Evolutionary conservation across 768 basidiomycete genomes (phyloP).

Genomic region (Terana coerulea): DNA sequence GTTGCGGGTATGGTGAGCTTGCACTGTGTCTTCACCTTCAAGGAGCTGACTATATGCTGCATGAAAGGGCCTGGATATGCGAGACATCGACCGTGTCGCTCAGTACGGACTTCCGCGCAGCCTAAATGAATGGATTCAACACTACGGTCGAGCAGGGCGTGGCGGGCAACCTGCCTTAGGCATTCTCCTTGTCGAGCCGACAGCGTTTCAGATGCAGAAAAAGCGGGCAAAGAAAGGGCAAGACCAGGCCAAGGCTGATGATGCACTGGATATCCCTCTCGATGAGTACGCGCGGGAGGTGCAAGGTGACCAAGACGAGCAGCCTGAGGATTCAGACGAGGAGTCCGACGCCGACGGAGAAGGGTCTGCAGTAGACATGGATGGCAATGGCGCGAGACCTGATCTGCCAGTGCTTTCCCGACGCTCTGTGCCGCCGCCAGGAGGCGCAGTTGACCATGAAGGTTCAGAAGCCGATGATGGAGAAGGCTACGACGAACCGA

Average conservation of each 20-base stretch:
- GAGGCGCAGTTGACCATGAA: too few species aligned
- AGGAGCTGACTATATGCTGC: not conserved
- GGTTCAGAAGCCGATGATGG: too few species aligned
- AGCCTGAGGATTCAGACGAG: not conserved
- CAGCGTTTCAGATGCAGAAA: constrained; percentile 1
- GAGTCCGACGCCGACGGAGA: not conserved
- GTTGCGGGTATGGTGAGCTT: constrained; percentile 6
- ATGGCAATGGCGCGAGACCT: too few species aligned
- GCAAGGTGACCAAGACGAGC: not conserved
- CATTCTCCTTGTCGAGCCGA: constrained; percentile 7
- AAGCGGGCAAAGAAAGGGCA: not conserved
- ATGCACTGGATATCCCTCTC: not conserved
- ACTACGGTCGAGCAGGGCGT: constrained; percentile 3
- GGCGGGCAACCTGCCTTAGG: not conserved
- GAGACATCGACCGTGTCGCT: not conserved
- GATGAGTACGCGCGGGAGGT: not conserved
- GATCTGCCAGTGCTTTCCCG: too few species aligned
- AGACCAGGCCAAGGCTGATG: not conserved
- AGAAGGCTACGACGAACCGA: too few species aligned
- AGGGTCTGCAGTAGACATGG: too few species aligned
- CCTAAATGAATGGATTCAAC: constrained; percentile 5
- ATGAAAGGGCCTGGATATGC: constrained; percentile 4
- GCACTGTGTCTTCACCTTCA: not conserved
- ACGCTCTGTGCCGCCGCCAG: too few species aligned
- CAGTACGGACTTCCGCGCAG: not conserved